These are phyloP conservation scores for Eucalyptus tenuipes DNA, from an alignment of 345 rosid species.

Conservation along the genomic window DNA sequence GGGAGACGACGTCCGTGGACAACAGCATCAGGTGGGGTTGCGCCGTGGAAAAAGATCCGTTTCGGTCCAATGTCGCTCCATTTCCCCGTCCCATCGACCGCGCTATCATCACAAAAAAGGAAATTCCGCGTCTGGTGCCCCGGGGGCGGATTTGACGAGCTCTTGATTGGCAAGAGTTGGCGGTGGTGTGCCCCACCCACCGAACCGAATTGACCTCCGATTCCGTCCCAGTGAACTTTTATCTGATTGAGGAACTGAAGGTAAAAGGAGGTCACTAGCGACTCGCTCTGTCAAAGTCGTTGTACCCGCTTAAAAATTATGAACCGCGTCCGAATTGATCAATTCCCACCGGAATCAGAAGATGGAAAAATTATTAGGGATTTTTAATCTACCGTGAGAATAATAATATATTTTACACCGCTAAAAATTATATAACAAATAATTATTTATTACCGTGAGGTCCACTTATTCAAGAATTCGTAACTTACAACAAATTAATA, in stretches of 20 bases:
- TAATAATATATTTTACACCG: fast-evolving
- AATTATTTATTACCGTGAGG: too few relatives aligned
- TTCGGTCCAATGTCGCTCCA: neutral
- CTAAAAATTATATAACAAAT: too few relatives aligned
- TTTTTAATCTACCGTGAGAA: too few relatives aligned
- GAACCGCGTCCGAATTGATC: too few relatives aligned
- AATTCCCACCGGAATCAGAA: too few relatives aligned
- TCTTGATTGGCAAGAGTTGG: neutral
- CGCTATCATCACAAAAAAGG: neutral
- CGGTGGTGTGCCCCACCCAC: neutral
- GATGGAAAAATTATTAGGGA: too few relatives aligned
- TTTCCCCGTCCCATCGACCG: neutral
- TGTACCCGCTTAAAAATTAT: too few relatives aligned
- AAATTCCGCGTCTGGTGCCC: neutral
- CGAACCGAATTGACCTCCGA: neutral
- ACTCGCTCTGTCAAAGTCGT: neutral
- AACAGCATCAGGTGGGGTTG: neutral
- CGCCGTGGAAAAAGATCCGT: neutral
- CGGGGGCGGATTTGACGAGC: neutral
- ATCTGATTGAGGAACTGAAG: fast-evolving
- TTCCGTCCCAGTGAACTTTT: neutral
- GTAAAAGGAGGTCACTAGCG: neutral
- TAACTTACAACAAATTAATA: fast-evolving
- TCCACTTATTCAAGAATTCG: fast-evolving
- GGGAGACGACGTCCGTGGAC: neutral